Percentiles rank a stretch among this genome's conserved stretches.
Evolutionary conservation across 148 eudicot species (phyloP).

Genomic region (Silene latifolia): DNA sequence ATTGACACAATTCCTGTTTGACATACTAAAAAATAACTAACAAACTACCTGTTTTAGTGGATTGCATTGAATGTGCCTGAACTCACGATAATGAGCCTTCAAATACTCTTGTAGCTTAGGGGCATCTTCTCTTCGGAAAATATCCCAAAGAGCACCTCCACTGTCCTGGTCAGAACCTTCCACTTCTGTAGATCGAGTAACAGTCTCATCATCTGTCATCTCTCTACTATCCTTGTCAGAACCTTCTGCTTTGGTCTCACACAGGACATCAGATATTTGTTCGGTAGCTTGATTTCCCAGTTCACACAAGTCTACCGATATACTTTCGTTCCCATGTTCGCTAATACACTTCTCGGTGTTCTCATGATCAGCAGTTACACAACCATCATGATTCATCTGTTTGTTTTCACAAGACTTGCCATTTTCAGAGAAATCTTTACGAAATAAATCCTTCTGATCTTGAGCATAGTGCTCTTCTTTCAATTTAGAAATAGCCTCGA

Average conservation of each 20-base stretch:
- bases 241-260: too few species aligned
- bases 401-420: too few species aligned
- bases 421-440: slow-evolving; percentile 8
- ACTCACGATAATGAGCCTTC: slow-evolving; percentile 48
- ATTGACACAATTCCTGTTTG: too few species aligned
- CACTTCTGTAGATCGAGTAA: background rate
- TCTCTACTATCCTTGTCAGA: too few species aligned
- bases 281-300: background rate
- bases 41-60: slow-evolving; percentile 44
- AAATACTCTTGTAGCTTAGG: slow-evolving; percentile 62
- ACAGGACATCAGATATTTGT: background rate
- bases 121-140: slow-evolving; percentile 62
- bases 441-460: slow-evolving; percentile 41
- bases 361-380: too few species aligned
- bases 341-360: too few species aligned
- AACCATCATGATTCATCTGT: too few species aligned
- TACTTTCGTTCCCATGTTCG: background rate
- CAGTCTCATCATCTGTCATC: background rate
- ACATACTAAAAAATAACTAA: too few species aligned
- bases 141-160: slow-evolving; percentile 82
- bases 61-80: slow-evolving; percentile 43
- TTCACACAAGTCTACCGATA: background rate
- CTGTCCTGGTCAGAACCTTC: slow-evolving; percentile 10
- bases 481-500: slow-evolving; percentile 18
- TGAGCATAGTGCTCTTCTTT: slow-evolving; percentile 33